Conservation (phyloP, 495 filamentous ascomycete genomes). For the Penicillium subrubescens region DNA sequence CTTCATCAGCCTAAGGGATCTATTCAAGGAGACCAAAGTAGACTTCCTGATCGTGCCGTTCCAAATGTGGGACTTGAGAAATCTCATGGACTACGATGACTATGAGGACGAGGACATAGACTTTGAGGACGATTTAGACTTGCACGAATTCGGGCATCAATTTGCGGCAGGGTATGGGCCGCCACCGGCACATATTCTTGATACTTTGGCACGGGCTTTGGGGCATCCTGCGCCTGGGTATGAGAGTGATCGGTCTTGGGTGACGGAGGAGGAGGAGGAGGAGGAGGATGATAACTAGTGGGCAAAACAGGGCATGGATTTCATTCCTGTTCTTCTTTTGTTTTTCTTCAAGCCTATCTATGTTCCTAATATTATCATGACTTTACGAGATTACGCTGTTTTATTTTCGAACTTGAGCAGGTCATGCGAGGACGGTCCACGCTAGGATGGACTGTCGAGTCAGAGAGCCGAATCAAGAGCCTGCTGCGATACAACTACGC, state of each 20-base stretch:
- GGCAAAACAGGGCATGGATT: neutral
- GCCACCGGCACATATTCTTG: neutral
- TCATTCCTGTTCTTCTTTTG: neutral
- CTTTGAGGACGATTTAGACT: neutral
- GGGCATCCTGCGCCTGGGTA: neutral
- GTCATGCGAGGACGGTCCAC: neutral
- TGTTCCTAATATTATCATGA: neutral
- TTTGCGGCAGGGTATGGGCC: neutral
- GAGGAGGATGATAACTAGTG: neutral
- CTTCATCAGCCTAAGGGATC: neutral
- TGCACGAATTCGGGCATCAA: neutral
- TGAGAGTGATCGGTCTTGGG: neutral
- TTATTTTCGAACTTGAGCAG: neutral
- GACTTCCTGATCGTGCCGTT: neutral
- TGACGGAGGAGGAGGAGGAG: neutral
- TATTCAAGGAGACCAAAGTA: neutral
- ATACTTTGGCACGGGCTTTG: neutral
- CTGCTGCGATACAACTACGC: neutral
- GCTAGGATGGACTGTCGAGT: neutral
- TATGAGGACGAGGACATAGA: neutral
- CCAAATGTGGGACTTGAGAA: neutral
- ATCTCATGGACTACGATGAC: neutral
- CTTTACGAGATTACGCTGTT: neutral
- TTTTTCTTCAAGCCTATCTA: neutral
- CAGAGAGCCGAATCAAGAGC: neutral